Base-by-base conservation (phyloP, 176 grass and related monocot genomes). In the Oropetium thomaeum region DNA sequence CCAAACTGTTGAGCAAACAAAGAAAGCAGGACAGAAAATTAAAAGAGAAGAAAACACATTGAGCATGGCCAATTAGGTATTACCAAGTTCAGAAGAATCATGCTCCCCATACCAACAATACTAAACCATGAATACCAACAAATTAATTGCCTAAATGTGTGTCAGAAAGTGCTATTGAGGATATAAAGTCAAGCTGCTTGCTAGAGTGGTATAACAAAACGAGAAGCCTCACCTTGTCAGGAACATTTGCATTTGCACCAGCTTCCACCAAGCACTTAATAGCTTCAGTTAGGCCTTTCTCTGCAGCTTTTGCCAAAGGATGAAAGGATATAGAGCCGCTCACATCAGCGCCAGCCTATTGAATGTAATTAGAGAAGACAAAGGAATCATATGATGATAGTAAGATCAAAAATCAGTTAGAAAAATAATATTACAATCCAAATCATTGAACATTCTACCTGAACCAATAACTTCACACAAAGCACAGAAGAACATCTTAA, bases 381-480 rank as follows among this genome's bases (percentile, higher is more conserved):
- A 55, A 55, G 19, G 9, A 42, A 68, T 31, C 25, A 78, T 57
- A 42, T 2, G 15, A 47, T 23, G 4, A 61, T 34, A 45, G 13
- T 8, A 58, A 80, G 9, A 41, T 23, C 10, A 31, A 71, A 11
- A 8, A 70, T 44, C n/a, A 26, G 54, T 70, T 59, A 65, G 45
- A 49, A 49, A 49, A 19, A 49, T 57, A 1, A 34, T 3, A 19
- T 30, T 3, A 35, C n/a, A 42, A 23, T 75, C 73, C 7, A 44
- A 74, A 40, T 16, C 19, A 40, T 37, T 20, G 37, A 57, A n/a
- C 53, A 52, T 17, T 13, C 7, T 82, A 75, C 81, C 72, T 76
- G 72, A 83, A 83, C 19, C 71, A 83, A 60, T 28, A 83, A 52
- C 53, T 83, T 83, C 52, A 83, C 64, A 69, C 71, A 76, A 57